A percentile compares a stretch with the other conserved stretches of the same genome.
Evolutionary conservation across 441 rosid genomes (phyloP).

Genomic region (Adansonia gregorii): DNA sequence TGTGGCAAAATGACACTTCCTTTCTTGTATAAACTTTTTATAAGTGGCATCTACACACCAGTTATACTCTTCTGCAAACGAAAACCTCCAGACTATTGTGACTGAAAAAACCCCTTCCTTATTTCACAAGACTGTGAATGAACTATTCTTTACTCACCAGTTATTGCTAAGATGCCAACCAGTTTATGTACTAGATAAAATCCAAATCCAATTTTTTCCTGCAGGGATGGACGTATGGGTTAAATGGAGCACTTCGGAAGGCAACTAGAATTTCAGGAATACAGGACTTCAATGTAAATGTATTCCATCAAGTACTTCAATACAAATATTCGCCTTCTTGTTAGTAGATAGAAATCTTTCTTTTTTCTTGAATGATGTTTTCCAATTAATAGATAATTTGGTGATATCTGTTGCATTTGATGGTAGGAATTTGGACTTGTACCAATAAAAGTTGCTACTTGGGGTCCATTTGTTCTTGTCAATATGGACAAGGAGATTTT

Average conservation of each 20-base stretch:
- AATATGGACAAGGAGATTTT: constrained; percentile 48
- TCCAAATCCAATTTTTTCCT: constrained; percentile 20
- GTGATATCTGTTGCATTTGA: constrained; percentile 35
- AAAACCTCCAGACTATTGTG: neutral
- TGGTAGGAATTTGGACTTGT: constrained; percentile 80
- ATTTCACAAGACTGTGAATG: neutral
- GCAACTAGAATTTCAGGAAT: constrained; percentile 73
- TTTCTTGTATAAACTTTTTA: neutral
- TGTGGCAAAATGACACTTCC: neutral
- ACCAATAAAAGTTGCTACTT: constrained; percentile 64
- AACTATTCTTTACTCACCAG: neutral
- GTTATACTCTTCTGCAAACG: neutral
- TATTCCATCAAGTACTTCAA: constrained; percentile 48
- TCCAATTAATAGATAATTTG: constrained; percentile 25
- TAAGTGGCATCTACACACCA: neutral
- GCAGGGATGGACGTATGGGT: constrained; percentile 89
- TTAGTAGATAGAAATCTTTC: constrained; percentile 13
- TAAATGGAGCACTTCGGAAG: constrained; percentile 76
- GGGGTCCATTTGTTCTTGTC: constrained; percentile 93
- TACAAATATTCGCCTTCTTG: constrained; percentile 45
- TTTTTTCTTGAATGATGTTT: constrained; percentile 18
- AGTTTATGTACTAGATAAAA: neutral
- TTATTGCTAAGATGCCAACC: neutral
- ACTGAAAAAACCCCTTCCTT: neutral
- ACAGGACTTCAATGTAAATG: constrained; percentile 57